Conservation (phyloP, 768 basidiomycete species). For the Amanita pallidorosea region DNA sequence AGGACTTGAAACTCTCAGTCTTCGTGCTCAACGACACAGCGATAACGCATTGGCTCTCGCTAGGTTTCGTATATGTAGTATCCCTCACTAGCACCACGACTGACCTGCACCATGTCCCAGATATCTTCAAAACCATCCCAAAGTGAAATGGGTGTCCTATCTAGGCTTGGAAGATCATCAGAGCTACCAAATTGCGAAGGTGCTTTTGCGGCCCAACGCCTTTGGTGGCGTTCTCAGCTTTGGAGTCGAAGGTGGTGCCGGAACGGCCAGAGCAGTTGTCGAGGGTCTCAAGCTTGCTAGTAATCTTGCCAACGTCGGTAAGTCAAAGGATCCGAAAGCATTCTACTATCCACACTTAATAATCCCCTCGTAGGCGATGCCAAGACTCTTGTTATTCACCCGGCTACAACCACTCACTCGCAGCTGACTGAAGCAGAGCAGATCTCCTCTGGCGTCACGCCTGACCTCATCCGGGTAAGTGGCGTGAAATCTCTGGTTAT, state of each 20-base stretch:
- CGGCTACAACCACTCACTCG: conserved; percentile 67
- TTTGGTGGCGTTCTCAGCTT: conserved; percentile 75
- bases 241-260: conserved; percentile 52
- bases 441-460: conserved; percentile 55
- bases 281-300: conserved; percentile 64
- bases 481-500: not conserved
- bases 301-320: conserved; percentile 63
- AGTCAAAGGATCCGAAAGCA: conserved; percentile 10
- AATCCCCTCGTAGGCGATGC: conserved; percentile 35
- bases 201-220: conserved; percentile 38
- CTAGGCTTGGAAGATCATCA: conserved; percentile 55
- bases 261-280: conserved; percentile 47
- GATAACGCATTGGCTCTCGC: conserved; percentile 66
- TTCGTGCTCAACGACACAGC: conserved; percentile 62
- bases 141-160: conserved; percentile 72
- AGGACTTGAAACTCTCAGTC: conserved; percentile 66
- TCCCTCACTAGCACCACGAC: not conserved
- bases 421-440: conserved; percentile 57
- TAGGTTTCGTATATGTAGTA: conserved; percentile 17
- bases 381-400: conserved; percentile 76
- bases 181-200: conserved; percentile 47
- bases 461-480: conserved; percentile 63
- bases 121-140: conserved; percentile 54
- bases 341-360: not conserved
- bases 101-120: conserved; percentile 14